Evolutionary conservation across 805 yeast species (phyloP).

Genomic region (Candida caryicola): DNA sequence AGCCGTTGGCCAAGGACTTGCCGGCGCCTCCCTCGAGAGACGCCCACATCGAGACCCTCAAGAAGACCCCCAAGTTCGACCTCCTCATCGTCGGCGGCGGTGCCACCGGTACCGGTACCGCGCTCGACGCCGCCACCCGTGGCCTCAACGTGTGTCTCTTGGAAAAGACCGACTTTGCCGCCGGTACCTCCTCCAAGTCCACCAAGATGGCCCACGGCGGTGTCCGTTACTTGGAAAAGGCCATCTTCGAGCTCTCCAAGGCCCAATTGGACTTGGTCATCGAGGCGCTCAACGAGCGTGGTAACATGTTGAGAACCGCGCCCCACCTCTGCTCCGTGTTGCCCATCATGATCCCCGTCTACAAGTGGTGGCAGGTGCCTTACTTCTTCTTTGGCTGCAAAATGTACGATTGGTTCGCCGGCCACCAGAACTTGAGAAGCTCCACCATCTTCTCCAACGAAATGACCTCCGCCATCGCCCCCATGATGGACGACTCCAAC

Average conservation of each 20-base stretch:
- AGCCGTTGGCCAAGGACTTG: slow-evolving; percentile 44
- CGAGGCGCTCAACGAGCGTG: slow-evolving; percentile 86
- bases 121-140: slow-evolving; percentile 85
- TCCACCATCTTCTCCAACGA: slow-evolving; percentile 70
- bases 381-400: slow-evolving; percentile 90
- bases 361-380: slow-evolving; percentile 93
- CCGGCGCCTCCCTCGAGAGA: slow-evolving; percentile 56
- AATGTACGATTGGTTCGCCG: slow-evolving; percentile 90
- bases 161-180: slow-evolving; percentile 86
- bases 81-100: slow-evolving; percentile 93
- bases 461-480: slow-evolving; percentile 71
- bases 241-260: slow-evolving; percentile 86
- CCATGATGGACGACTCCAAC: slow-evolving; percentile 74
- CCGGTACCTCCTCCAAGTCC: slow-evolving; percentile 90
- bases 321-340: slow-evolving; percentile 84
- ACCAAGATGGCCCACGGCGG: slow-evolving; percentile 98
- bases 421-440: slow-evolving; percentile 75
- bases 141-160: slow-evolving; percentile 86
- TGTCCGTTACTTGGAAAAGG: slow-evolving; percentile 91
- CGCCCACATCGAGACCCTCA: slow-evolving; percentile 48
- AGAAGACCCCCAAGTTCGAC: slow-evolving; percentile 55
- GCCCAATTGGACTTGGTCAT: slow-evolving; percentile 85
- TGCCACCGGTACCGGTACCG: slow-evolving; percentile 92
- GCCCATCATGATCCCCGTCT: slow-evolving; percentile 95
- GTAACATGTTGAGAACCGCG: slow-evolving; percentile 82